Evolutionary conservation across 176 grass and related monocot species (phyloP).

Genomic region (Musa beccarii): DNA sequence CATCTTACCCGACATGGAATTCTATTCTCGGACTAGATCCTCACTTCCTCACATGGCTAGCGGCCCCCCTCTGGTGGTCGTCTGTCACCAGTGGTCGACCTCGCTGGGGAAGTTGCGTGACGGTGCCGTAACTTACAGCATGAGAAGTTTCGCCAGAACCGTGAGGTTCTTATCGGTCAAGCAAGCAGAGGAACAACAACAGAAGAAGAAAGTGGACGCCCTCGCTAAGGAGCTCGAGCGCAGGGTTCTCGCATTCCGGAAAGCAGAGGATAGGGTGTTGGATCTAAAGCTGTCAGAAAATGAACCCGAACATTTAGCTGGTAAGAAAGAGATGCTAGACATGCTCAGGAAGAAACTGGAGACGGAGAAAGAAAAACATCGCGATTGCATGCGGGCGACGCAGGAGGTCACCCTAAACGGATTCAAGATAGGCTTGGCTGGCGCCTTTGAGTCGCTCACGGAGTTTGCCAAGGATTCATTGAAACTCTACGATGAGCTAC

Average conservation of each 20-base stretch:
- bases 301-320: conserved; percentile 49
- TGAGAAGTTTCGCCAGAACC: conserved; percentile 76
- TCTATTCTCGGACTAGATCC: conserved; percentile 49
- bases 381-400: conserved; percentile 58
- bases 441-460: conserved; percentile 62
- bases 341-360: conserved; percentile 50
- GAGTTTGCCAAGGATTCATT: conserved; percentile 69
- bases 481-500: conserved; percentile 52
- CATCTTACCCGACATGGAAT: conserved; percentile 51
- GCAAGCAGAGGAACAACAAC: conserved; percentile 78
- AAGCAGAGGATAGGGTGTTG: conserved; percentile 67
- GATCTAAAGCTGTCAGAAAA: conserved; percentile 74
- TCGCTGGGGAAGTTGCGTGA: conserved; percentile 44
- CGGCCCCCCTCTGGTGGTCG: conserved; percentile 46
- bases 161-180: conserved; percentile 80
- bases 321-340: conserved; percentile 63
- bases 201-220: conserved; percentile 77
- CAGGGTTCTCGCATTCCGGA: conserved; percentile 53
- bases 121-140: conserved; percentile 38
- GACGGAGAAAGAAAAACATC: conserved; percentile 64
- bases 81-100: conserved; percentile 59
- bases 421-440: conserved; percentile 79
- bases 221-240: conserved; percentile 75
- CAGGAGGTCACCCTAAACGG: conserved; percentile 84
- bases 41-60: conserved; percentile 25